Evolutionary conservation across 2,329 filamentous ascomycete species (phyloP).

Genomic region (Pyrenochaeta sp.): DNA sequence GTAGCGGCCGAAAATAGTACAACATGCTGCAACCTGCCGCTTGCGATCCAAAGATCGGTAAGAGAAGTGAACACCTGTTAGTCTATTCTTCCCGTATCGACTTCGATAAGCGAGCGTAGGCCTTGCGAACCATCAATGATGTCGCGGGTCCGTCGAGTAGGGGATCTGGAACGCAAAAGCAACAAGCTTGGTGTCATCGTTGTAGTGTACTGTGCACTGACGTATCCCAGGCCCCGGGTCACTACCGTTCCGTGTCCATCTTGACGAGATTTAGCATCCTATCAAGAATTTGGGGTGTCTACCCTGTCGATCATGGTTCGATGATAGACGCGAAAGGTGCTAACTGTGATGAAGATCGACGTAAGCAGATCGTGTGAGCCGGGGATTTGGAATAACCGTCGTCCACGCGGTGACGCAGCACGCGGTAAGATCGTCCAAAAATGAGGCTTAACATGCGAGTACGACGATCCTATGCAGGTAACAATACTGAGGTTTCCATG

Average conservation of each 20-base stretch:
- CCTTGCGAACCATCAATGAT: background rate
- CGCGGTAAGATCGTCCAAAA: conserved; percentile 1
- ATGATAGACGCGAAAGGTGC: background rate
- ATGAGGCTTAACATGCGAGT: conserved; percentile 13
- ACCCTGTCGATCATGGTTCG: background rate
- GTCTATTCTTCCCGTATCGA: background rate
- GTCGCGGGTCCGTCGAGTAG: background rate
- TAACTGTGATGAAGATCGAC: background rate
- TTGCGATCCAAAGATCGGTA: background rate
- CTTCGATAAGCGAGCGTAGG: background rate
- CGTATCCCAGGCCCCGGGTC: background rate
- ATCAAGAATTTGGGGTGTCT: background rate
- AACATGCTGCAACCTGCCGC: background rate
- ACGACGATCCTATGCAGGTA: background rate
- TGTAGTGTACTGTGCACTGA: background rate
- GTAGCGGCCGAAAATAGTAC: background rate
- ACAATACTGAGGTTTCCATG: background rate
- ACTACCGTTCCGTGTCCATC: background rate
- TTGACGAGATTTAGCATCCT: background rate
- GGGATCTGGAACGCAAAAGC: conserved; percentile 7
- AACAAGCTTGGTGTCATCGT: background rate
- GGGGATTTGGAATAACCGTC: background rate
- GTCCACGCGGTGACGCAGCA: background rate
- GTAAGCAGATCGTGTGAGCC: background rate
- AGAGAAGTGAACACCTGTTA: background rate